Evolutionary conservation across 2,329 filamentous ascomycete genomes (phyloP), one percentile per base, ranked within the genome.

Genomic region (Alternaria sp.): DNA sequence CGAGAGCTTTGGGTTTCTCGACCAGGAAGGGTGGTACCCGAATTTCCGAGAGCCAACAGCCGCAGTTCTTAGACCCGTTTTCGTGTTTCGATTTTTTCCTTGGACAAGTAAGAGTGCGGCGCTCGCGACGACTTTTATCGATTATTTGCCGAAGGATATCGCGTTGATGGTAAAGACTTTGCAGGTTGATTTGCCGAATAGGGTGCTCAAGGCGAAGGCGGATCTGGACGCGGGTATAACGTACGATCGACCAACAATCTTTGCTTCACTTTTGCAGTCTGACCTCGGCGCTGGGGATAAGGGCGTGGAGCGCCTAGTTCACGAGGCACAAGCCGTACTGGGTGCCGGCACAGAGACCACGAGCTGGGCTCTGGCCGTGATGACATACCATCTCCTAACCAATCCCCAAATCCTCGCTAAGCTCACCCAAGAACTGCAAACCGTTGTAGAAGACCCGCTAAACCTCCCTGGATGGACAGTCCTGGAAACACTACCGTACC

Each of bases 271-370:
- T 2, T 21, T 74, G 1, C 64, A 66, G 23, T 69, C 66, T 2
- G 66, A 69, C 25, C 50, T 70, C 25, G 59, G 64, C 6, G 30
- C 64, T 2, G 44, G 65, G n/a, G 69, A 73, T 2, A 73, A 74
- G 30, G 68, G 67, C 19, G 62, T 65, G 13, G 67, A 70, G n/a
- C 71, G 77, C 13, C 58, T 80, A 6, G 65, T 70, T 1, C 76
- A 78, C 40, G 77, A 80, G 63, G 76, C 69, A 10, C 65, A 72
- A 25, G 75, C 69, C 8, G 67, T 79, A 2, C 60, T 79, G 11
- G 77, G 75, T 30, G 77, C 77, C 3, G 77, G 76, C 9, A 79
- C 77, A 19, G 75, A 78, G 23, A 80, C 77, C 3, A 79, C 75
- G 6, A 72, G 75, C 11, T 74, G 74, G 69, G 69, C 70, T 21